Percentiles rank a stretch among this genome's conserved stretches.
Conservation (phyloP, 1,284 basidiomycete species). For the Tylopilus sp. region DNA sequence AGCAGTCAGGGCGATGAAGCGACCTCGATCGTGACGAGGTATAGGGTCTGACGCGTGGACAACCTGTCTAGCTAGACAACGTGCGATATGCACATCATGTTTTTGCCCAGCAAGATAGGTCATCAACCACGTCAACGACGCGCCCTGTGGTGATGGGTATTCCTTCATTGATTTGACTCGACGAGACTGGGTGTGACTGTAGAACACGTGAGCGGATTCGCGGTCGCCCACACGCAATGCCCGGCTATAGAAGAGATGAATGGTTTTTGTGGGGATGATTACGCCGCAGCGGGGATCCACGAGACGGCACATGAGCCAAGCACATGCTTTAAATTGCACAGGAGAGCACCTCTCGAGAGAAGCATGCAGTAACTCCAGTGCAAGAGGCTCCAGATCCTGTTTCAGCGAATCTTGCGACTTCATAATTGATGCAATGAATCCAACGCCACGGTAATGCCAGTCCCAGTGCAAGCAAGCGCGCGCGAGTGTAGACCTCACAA, state of each 20-base stretch:
- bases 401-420: constrained; percentile 31
- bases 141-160: constrained; percentile 49
- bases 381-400: constrained; percentile 22
- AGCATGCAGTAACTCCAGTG: constrained; percentile 38
- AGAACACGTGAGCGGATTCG: constrained; percentile 39
- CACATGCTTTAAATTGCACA: constrained; percentile 29
- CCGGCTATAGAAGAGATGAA: constrained; percentile 45
- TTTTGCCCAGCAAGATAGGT: constrained; percentile 38
- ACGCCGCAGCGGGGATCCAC: constrained; percentile 21
- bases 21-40: constrained; percentile 41
- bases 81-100: constrained; percentile 39
- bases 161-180: constrained; percentile 29
- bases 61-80: constrained; percentile 47
- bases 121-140: constrained; percentile 50
- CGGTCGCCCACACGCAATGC: constrained; percentile 32
- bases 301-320: constrained; percentile 33
- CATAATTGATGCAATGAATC: constrained; percentile 37
- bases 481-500: constrained; percentile 44
- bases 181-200: constrained; percentile 38
- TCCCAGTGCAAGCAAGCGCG: constrained; percentile 49
- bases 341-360: constrained; percentile 36
- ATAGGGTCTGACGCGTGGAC: constrained; percentile 40
- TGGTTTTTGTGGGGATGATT: constrained; percentile 39
- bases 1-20: constrained; percentile 47
- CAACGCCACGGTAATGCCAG: constrained; percentile 41